phyloP scores from a whole-genome alignment of 257 asterid genomes.

The Agastache rugosa region DNA sequence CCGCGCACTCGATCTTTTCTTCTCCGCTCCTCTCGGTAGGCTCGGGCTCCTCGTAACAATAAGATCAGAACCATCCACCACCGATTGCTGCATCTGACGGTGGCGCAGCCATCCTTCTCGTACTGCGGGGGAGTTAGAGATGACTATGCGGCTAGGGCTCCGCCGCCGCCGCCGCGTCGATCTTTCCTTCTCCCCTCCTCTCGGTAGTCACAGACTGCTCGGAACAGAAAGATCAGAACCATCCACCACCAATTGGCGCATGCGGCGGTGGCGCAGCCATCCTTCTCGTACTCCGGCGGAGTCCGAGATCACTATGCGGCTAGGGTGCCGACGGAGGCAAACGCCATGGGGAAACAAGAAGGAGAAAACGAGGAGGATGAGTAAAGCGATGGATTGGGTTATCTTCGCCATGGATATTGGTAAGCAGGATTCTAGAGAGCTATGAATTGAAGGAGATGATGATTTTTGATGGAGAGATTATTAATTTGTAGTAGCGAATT shows the following conservation, averaged over 20 bases:
- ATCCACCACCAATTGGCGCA: background rate
- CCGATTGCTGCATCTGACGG: no score
- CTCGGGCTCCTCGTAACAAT: no score
- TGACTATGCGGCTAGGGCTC: background rate
- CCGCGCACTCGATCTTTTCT: no score
- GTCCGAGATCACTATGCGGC: background rate
- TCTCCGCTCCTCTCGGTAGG: no score
- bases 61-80: no score
- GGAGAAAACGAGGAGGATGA: background rate
- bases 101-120: background rate
- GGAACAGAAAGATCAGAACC: background rate
- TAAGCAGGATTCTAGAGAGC: background rate
- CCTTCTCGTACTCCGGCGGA: background rate
- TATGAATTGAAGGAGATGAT: background rate
- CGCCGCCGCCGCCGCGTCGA: background rate
- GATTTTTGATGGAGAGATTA: background rate
- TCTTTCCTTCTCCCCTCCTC: background rate
- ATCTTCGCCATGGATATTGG: background rate
- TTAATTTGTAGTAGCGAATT: no score
- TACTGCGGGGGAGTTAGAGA: background rate
- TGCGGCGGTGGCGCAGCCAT: background rate
- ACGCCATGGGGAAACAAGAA: background rate
- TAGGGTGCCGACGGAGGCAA: background rate
- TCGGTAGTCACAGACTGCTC: background rate
- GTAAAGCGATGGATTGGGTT: background rate